phyloP scores from a whole-genome alignment of 2,329 filamentous ascomycete genomes.

The Botrytis byssoidea region DNA sequence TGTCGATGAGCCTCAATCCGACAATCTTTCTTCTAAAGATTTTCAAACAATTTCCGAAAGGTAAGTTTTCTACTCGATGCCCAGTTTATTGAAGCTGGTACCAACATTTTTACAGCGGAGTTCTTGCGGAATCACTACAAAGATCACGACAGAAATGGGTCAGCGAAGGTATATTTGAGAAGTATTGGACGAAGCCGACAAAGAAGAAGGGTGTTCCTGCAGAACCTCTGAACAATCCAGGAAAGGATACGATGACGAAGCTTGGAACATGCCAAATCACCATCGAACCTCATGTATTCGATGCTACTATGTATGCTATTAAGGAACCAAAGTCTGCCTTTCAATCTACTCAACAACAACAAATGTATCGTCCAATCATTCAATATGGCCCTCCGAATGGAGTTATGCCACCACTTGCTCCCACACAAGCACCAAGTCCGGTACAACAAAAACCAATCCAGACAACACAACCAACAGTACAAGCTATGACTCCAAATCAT shows the following conservation, averaged over 20 bases:
- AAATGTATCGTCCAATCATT: constrained; percentile 54
- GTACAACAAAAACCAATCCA: constrained; percentile 37
- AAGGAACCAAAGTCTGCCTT: constrained; percentile 52
- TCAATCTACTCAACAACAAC: constrained; percentile 38
- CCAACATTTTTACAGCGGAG: constrained; percentile 53
- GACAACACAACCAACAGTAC: constrained; percentile 26
- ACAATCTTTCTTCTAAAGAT: constrained; percentile 60
- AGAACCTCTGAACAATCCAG: constrained; percentile 60
- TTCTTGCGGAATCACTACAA: constrained; percentile 69
- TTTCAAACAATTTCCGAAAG: constrained; percentile 75
- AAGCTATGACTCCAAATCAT: constrained; percentile 24
- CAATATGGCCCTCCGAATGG: constrained; percentile 66
- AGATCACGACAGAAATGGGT: constrained; percentile 74
- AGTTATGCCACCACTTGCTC: constrained; percentile 55
- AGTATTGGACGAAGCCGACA: constrained; percentile 72
- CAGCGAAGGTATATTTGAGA: constrained; percentile 69
- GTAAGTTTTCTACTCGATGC: constrained; percentile 42
- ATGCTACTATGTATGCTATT: constrained; percentile 70
- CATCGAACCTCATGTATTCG: constrained; percentile 77
- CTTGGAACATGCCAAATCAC: constrained; percentile 72
- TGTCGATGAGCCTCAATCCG: constrained; percentile 63
- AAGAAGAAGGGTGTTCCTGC: constrained; percentile 67
- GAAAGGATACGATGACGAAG: constrained; percentile 70
- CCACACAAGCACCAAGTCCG: constrained; percentile 41
- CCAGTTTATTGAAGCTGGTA: constrained; percentile 18